These are phyloP conservation scores for Tulasnella sp. DNA, from an alignment of 768 basidiomycete genomes.

Conservation along the genomic window DNA sequence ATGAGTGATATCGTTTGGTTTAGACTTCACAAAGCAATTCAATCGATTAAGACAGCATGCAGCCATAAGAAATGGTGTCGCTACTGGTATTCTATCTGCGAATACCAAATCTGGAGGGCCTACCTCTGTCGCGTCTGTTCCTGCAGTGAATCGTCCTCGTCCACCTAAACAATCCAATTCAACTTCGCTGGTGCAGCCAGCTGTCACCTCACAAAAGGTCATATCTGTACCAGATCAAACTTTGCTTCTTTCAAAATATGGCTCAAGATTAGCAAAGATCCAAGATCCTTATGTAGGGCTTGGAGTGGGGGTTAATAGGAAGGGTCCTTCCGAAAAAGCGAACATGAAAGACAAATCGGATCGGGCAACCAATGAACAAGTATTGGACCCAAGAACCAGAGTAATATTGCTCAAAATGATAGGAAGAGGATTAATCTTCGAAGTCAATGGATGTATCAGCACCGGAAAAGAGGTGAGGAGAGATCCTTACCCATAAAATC, in stretches of 20 bases:
- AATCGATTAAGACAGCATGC: conserved; percentile 89
- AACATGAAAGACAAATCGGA: conserved; percentile 94
- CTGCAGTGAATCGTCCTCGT: conserved; percentile 57
- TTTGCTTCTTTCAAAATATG: conserved; percentile 60
- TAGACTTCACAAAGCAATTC: conserved; percentile 98
- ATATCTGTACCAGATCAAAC: conserved; percentile 49
- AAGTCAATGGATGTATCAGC: conserved; percentile 91
- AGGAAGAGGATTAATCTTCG: conserved; percentile 70
- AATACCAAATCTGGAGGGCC: conserved; percentile 32
- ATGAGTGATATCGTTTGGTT: neutral
- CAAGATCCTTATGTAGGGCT: conserved; percentile 55
- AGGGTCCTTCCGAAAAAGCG: conserved; percentile 77
- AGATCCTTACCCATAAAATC: neutral
- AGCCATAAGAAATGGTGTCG: conserved; percentile 63
- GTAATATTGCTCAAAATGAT: conserved; percentile 95
- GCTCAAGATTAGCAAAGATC: conserved; percentile 59
- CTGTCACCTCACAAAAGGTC: conserved; percentile 14
- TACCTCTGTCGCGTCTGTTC: conserved; percentile 49
- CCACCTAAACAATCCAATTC: conserved; percentile 23
- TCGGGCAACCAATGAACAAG: conserved; percentile 92
- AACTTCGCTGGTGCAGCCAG: conserved; percentile 10
- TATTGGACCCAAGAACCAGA: conserved; percentile 89
- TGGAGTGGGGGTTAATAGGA: conserved; percentile 57
- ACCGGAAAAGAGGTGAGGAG: conserved; percentile 86
- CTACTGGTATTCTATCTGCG: conserved; percentile 19